Evolutionary conservation across 2,329 filamentous ascomycete genomes (phyloP).

Genomic region (Didymellaceae sp.): DNA sequence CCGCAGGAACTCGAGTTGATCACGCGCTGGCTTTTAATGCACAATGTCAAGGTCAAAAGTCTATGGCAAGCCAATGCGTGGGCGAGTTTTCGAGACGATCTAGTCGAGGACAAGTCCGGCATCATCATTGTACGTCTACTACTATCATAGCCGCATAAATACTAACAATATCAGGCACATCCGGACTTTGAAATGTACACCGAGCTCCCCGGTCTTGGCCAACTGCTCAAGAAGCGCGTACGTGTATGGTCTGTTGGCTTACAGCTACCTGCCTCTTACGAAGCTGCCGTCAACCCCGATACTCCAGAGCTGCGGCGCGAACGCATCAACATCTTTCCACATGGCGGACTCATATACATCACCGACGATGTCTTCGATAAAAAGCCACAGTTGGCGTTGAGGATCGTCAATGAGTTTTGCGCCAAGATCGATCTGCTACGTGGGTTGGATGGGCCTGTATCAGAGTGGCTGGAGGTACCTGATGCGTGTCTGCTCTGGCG

Average conservation of each 20-base stretch:
- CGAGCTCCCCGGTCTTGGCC: slow-evolving; percentile 41
- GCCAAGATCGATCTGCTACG: slow-evolving; percentile 34
- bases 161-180: slow-evolving; percentile 32
- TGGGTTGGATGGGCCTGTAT: slow-evolving; percentile 19
- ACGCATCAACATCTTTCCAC: slow-evolving; percentile 47
- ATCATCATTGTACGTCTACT: slow-evolving; percentile 34
- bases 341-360: slow-evolving; percentile 50
- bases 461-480: slow-evolving; percentile 24
- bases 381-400: slow-evolving; percentile 45
- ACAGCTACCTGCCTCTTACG: slow-evolving; percentile 27
- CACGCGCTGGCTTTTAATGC: slow-evolving; percentile 40
- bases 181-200: slow-evolving; percentile 41
- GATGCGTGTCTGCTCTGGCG: slow-evolving; percentile 41
- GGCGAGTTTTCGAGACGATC: slow-evolving; percentile 31
- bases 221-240: slow-evolving; percentile 36
- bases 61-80: slow-evolving; percentile 35
- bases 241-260: slow-evolving; percentile 46
- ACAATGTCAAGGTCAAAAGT: slow-evolving; percentile 37
- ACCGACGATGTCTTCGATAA: slow-evolving; percentile 54
- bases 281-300: slow-evolving; percentile 19
- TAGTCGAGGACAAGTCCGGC: slow-evolving; percentile 28
- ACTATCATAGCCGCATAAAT: background rate
- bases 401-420: slow-evolving; percentile 47
- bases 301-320: slow-evolving; percentile 28
- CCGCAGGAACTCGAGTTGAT: slow-evolving; percentile 38